Evolutionary conservation across 164 flowering plant genomes (phyloP).

Genomic region (Stephania japonica): DNA sequence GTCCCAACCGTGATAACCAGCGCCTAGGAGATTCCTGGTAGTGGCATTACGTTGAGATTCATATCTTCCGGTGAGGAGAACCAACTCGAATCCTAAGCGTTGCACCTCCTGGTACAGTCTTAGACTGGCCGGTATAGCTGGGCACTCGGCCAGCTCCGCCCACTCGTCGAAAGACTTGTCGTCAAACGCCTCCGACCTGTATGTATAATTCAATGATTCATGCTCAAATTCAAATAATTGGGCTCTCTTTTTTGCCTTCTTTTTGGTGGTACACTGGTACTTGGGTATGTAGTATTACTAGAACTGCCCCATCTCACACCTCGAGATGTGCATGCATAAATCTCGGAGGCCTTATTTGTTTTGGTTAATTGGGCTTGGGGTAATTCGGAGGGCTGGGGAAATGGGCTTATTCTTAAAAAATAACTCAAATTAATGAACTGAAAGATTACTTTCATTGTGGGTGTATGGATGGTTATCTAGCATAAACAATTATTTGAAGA

Average conservation of each 20-base stretch:
- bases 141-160: constrained; percentile 62
- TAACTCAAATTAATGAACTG: too few relatives aligned
- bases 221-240: background rate
- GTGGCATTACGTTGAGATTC: constrained; percentile 60
- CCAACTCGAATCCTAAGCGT: constrained; percentile 48
- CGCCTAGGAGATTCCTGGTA: constrained; percentile 39
- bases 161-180: constrained; percentile 51
- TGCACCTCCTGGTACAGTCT: constrained; percentile 58
- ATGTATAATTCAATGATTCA: background rate
- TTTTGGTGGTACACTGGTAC: too few relatives aligned
- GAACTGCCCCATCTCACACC: too few relatives aligned
- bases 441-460: too few relatives aligned
- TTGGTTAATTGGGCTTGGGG: too few relatives aligned
- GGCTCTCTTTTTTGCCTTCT: too few relatives aligned
- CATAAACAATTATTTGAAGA: background rate
- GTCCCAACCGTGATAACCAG: constrained; percentile 67
- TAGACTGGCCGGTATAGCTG: constrained; percentile 71
- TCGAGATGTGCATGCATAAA: too few relatives aligned
- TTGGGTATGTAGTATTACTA: too few relatives aligned
- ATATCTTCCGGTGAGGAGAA: constrained; percentile 73
- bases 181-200: constrained; percentile 47
- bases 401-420: too few relatives aligned
- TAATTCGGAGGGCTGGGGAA: too few relatives aligned
- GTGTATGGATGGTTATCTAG: too few relatives aligned
- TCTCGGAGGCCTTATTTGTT: too few relatives aligned